These are phyloP conservation scores for Lablab purpureus DNA, from an alignment of 306 rosid species.

Conservation along the genomic window DNA sequence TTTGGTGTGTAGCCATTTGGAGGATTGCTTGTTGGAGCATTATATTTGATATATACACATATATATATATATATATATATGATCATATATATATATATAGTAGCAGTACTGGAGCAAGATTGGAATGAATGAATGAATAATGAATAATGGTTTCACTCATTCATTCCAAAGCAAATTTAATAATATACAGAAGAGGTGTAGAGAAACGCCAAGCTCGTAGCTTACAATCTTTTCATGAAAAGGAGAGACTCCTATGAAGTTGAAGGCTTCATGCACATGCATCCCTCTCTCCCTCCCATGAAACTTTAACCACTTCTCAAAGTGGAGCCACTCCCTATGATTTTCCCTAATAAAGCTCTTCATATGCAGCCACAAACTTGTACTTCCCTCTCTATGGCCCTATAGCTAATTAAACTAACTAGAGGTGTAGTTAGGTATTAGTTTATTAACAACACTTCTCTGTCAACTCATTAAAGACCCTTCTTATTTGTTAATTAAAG, in stretches of 20 bases:
- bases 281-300: constrained; percentile 67
- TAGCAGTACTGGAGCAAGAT: constrained; percentile 38
- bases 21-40: constrained; percentile 47
- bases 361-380: constrained; percentile 51
- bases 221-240: constrained; percentile 79
- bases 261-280: constrained; percentile 78
- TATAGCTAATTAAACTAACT: constrained; percentile 32
- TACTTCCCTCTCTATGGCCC: constrained; percentile 43
- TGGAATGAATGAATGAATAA: constrained; percentile 40
- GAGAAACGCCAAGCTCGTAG: constrained; percentile 64
- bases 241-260: constrained; percentile 73
- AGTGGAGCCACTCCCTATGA: constrained; percentile 57
- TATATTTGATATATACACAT: constrained; percentile 46
- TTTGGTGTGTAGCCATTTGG: constrained; percentile 53
- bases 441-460: constrained; percentile 14
- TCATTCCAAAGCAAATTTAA: constrained; percentile 51
- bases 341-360: constrained; percentile 53
- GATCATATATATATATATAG: background rate
- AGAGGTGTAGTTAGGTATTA: constrained; percentile 3
- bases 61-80: constrained; percentile 11
- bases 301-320: constrained; percentile 55
- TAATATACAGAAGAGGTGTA: constrained; percentile 43
- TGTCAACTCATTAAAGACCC: constrained; percentile 26
- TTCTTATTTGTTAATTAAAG: background rate
- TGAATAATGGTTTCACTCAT: constrained; percentile 36